These are phyloP conservation scores for Lactarius akahatsu DNA, from an alignment of 768 basidiomycete genomes.

Conservation along the genomic window DNA sequence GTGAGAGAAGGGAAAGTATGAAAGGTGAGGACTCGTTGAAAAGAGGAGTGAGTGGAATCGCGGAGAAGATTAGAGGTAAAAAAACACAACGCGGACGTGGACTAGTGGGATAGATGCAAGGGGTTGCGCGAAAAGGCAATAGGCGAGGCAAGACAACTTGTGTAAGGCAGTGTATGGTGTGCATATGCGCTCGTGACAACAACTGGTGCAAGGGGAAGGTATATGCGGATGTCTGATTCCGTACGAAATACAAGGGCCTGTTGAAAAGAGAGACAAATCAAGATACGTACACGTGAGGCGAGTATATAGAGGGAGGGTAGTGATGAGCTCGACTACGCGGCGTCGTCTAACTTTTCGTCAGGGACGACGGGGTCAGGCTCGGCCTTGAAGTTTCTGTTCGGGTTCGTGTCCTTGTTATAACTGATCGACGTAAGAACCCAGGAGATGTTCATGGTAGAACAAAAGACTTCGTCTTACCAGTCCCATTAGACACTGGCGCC, in stretches of 20 bases:
- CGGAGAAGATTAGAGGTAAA: neutral
- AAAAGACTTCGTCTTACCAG: neutral
- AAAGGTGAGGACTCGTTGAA: neutral
- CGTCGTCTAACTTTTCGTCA: neutral
- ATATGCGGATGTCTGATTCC: slow-evolving; percentile 1
- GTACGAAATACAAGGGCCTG: slow-evolving; percentile 14
- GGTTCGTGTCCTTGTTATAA: neutral
- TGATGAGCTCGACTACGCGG: neutral
- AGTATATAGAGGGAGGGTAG: neutral
- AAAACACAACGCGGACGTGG: neutral
- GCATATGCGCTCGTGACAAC: neutral
- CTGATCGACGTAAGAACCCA: neutral
- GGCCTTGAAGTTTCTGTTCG: neutral
- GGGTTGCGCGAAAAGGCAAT: neutral
- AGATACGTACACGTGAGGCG: neutral
- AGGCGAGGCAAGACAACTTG: neutral
- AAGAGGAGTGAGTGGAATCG: neutral
- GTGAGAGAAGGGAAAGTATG: neutral
- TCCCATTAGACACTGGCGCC: neutral
- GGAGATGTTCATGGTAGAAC: neutral
- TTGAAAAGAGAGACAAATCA: neutral
- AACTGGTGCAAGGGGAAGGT: neutral
- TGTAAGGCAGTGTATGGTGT: neutral
- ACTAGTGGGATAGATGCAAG: neutral
- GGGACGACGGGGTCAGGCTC: neutral